Percentiles rank a stretch among this genome's conserved stretches.
Evolutionary conservation across 2,329 filamentous ascomycete genomes (phyloP).

Genomic region (Diplodia mutila): DNA sequence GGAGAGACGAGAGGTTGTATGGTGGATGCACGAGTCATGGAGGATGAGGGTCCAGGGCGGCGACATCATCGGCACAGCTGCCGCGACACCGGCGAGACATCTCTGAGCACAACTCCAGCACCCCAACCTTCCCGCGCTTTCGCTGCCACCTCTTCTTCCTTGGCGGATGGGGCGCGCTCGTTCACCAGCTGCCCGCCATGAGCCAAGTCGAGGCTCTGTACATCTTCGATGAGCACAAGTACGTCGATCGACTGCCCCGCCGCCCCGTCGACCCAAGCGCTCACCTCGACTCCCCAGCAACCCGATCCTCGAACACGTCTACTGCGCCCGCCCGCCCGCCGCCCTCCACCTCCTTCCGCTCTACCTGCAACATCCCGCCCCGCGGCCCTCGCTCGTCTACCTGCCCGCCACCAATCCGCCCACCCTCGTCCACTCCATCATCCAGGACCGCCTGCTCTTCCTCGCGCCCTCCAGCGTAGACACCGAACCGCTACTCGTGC

Average conservation of each 20-base stretch:
- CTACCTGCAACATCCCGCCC: conserved; percentile 80
- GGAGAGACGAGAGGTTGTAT: neutral
- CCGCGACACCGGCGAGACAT: neutral
- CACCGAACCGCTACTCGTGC: conserved; percentile 82
- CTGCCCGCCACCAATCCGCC: conserved; percentile 80
- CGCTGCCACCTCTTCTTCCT: neutral
- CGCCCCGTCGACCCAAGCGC: neutral
- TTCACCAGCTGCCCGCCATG: conserved; percentile 39
- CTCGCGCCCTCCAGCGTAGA: conserved; percentile 84
- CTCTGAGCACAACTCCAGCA: neutral
- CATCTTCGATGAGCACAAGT: conserved; percentile 97
- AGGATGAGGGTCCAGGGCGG: neutral
- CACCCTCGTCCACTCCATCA: conserved; percentile 83
- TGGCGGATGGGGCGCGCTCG: neutral
- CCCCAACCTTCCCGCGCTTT: neutral
- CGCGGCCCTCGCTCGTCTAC: conserved; percentile 85
- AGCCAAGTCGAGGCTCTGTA: conserved; percentile 91
- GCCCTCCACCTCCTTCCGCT: conserved; percentile 77
- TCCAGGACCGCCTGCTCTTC: conserved; percentile 86
- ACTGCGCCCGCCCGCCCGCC: conserved; percentile 78
- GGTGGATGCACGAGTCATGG: neutral
- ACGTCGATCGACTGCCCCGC: conserved; percentile 29
- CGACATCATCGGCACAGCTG: neutral
- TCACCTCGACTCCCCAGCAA: conserved; percentile 60
- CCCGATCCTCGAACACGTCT: conserved; percentile 85